These are phyloP conservation scores for Aspergillus candidus DNA, from an alignment of 2,329 filamentous ascomycete genomes.

Conservation along the genomic window DNA sequence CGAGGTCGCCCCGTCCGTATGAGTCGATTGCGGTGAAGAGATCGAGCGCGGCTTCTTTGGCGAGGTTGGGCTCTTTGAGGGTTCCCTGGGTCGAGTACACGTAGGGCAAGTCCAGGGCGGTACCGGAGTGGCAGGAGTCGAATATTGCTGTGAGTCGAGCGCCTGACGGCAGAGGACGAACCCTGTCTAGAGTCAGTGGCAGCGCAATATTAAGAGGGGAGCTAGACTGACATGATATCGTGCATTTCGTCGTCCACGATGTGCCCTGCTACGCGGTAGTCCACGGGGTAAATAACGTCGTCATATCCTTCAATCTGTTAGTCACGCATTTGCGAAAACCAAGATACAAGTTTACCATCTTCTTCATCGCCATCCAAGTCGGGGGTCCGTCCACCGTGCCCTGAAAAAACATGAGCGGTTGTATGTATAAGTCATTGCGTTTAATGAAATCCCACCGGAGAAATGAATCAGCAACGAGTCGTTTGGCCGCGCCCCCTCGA, in stretches of 20 bases:
- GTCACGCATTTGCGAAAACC: neutral
- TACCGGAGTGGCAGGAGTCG: slow-evolving; percentile 63
- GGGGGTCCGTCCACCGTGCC: slow-evolving; percentile 68
- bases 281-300: slow-evolving; percentile 72
- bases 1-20: slow-evolving; percentile 77
- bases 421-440: neutral
- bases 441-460: slow-evolving; percentile 55
- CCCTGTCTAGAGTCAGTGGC: slow-evolving; percentile 32
- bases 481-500: slow-evolving; percentile 84
- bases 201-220: neutral
- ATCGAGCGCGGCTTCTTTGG: slow-evolving; percentile 61
- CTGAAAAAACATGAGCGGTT: slow-evolving; percentile 31
- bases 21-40: slow-evolving; percentile 61
- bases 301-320: slow-evolving; percentile 49
- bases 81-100: slow-evolving; percentile 61
- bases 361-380: slow-evolving; percentile 71
- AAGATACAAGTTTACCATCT: slow-evolving; percentile 43
- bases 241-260: slow-evolving; percentile 78
- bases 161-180: slow-evolving; percentile 71
- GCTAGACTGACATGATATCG: slow-evolving; percentile 49
- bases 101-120: slow-evolving; percentile 61
- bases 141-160: slow-evolving; percentile 71
- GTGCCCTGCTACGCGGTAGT: slow-evolving; percentile 62
- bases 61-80: slow-evolving; percentile 62
- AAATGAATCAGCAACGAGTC: slow-evolving; percentile 97